Base-by-base conservation (phyloP, 2,329 filamentous ascomycete genomes). In the Fusarium solani-melongenae region DNA sequence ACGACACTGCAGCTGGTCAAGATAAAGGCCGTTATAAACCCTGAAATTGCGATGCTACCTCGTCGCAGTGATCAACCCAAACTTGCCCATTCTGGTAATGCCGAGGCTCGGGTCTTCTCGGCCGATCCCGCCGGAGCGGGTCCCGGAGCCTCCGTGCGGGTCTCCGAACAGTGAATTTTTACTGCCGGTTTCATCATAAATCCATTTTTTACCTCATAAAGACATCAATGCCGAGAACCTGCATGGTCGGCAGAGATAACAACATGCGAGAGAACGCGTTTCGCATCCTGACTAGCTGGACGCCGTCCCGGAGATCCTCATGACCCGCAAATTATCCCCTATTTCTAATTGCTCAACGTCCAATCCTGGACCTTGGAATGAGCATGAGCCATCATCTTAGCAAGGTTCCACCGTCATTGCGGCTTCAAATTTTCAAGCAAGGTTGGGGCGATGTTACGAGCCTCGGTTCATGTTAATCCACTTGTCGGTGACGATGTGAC, bases 71-170 rank as follows among this genome's bases (percentile, higher is more conserved):
- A 20, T 55, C 38, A 27, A 41, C 56, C 20, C 5, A 6, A 29
- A n/a, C 66, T 57, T 64, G 60, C 65, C 62, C 44, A 33, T 59
- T 71, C 17, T 9, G 39, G 53, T 24, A 44, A 44, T 73, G 29
- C 74, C 74, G 69, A 65, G 69, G 74, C 53, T 67, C 38, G 72
- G n/a, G 34, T 8, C 75, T 71, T 76, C 69, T 76, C 71, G 72
- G 72, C 69, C 74, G 74, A 66, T 38, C 53, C 22, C 29, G 29
- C 53, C 53, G 55, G 53, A 67, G 69, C 75, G 72, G 72, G 62
- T 64, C 71, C 20, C 71, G 71, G 71, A 62, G 17, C 36, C 44
- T 69, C 71, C 71, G 71, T 58, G 58, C 24, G 31, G 41, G 67
- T 62, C 67, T 36, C 63, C 44, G 67, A 64, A 60, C 38, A n/a